Percentiles rank a stretch among this genome's conserved stretches.
Evolutionary conservation across 805 yeast genomes (phyloP).

Genomic region (Martiniozyma abietophila): DNA sequence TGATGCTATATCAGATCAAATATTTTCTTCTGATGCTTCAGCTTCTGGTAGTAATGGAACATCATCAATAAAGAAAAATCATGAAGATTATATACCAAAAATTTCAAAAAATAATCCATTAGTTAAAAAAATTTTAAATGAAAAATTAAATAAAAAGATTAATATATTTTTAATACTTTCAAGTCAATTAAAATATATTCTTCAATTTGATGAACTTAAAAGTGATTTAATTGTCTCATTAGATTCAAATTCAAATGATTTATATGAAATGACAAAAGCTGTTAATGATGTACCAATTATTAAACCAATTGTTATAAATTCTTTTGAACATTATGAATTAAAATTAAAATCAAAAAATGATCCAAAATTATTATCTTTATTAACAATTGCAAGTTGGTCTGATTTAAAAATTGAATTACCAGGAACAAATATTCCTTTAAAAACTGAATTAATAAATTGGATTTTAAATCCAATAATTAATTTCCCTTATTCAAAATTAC

Average conservation of each 20-base stretch:
- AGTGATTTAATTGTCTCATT: conserved; percentile 40
- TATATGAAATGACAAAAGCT: conserved; percentile 7
- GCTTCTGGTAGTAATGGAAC: background rate
- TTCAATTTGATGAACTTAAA: conserved; percentile 26
- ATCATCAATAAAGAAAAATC: conserved; percentile 6
- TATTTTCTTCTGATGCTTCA: conserved; percentile 2
- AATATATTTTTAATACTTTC: conserved; percentile 36
- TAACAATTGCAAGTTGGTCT: conserved; percentile 15
- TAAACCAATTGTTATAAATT: conserved; percentile 35
- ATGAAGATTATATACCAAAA: conserved; percentile 25
- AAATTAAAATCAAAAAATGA: conserved; percentile 12
- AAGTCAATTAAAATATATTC: conserved; percentile 31
- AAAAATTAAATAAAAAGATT: conserved; percentile 16
- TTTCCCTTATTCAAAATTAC: conserved; percentile 13
- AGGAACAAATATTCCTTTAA: conserved; percentile 12
- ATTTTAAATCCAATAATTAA: conserved; percentile 14
- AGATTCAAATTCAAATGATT: conserved; percentile 28
- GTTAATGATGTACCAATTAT: conserved; percentile 32
- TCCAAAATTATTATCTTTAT: conserved; percentile 13
- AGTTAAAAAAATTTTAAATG: conserved; percentile 13
- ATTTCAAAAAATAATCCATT: conserved; percentile 25
- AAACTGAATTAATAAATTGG: conserved; percentile 25
- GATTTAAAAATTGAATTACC: conserved; percentile 7
- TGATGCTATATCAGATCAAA: background rate
- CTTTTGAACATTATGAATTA: conserved; percentile 34